Evolutionary conservation across 257 asterid species (phyloP).

Genomic region (Fraxinus americana): DNA sequence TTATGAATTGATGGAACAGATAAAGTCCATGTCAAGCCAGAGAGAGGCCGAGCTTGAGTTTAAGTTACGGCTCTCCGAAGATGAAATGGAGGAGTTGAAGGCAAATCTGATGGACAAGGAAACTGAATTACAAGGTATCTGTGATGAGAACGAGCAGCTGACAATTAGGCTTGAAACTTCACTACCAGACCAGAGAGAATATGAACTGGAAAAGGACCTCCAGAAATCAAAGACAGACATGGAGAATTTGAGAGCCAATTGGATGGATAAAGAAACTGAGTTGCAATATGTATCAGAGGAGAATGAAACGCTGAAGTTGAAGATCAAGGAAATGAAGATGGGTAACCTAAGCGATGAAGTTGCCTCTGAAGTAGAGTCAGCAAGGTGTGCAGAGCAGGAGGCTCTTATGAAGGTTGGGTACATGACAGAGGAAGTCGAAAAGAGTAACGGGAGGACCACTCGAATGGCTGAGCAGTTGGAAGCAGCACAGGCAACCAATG

Average conservation of each 20-base stretch:
- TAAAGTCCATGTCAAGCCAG: conserved; percentile 45
- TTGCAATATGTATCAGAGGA: conserved; percentile 46
- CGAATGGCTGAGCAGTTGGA: conserved; percentile 69
- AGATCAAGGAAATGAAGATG: conserved; percentile 32
- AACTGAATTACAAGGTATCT: conserved; percentile 79
- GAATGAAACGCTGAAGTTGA: conserved; percentile 54
- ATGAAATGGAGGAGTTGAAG: conserved; percentile 72
- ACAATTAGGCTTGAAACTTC: conserved; percentile 41
- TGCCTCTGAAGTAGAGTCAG: conserved; percentile 42
- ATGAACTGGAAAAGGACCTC: conserved; percentile 56
- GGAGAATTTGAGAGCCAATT: conserved; percentile 45
- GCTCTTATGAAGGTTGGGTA: conserved; percentile 56
- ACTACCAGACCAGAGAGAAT: conserved; percentile 35
- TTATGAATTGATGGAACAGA: conserved; percentile 51
- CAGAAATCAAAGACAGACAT: conserved; percentile 37
- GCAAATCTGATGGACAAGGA: conserved; percentile 91
- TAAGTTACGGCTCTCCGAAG: conserved; percentile 42
- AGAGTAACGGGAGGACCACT: conserved; percentile 51
- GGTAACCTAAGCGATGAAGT: conserved; percentile 30
- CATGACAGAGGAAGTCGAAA: conserved; percentile 66
- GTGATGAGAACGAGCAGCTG: conserved; percentile 79
- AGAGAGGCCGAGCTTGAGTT: conserved; percentile 60
- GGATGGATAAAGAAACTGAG: conserved; percentile 55
- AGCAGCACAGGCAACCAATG: conserved; percentile 61
- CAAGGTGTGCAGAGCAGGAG: conserved; percentile 61